These are phyloP conservation scores for Ploettnerulaceae sp. DNA, from an alignment of 2,329 filamentous ascomycete species.

Conservation along the genomic window DNA sequence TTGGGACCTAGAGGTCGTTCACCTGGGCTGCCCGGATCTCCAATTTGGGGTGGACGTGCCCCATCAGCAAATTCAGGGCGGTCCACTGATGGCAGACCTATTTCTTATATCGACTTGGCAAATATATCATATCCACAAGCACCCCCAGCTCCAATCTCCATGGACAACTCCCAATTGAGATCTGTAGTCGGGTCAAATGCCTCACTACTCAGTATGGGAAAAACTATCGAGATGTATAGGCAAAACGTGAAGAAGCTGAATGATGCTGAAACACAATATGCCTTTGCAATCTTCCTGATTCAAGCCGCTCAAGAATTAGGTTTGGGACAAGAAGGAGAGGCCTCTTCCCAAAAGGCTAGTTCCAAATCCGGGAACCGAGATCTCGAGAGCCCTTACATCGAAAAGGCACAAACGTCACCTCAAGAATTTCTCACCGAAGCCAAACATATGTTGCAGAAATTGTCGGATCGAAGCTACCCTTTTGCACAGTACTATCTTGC, in stretches of 20 bases:
- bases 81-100: constrained; percentile 30
- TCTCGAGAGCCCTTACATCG: constrained; percentile 43
- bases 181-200: constrained; percentile 81
- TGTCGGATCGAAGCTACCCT: constrained; percentile 84
- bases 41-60: constrained; percentile 28
- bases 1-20: constrained; percentile 59
- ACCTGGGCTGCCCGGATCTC: constrained; percentile 36
- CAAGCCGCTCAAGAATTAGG: constrained; percentile 79
- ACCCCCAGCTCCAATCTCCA: constrained; percentile 34
- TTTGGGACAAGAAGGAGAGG: constrained; percentile 44
- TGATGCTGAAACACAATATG: constrained; percentile 85
- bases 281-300: constrained; percentile 92
- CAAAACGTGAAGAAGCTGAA: constrained; percentile 97
- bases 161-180: constrained; percentile 79
- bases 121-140: constrained; percentile 42
- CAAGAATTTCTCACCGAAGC: constrained; percentile 78
- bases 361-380: constrained; percentile 44
- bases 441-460: constrained; percentile 78
- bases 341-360: constrained; percentile 30
- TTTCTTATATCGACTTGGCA: constrained; percentile 47
- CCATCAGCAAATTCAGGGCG: constrained; percentile 30
- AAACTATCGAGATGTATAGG: constrained; percentile 96
- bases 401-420: constrained; percentile 47
- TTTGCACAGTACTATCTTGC: constrained; percentile 98
- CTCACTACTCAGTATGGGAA: constrained; percentile 82